Evolutionary conservation across 208 protist genomes (phyloP).

Genomic region (Wallacemonas sp.): DNA sequence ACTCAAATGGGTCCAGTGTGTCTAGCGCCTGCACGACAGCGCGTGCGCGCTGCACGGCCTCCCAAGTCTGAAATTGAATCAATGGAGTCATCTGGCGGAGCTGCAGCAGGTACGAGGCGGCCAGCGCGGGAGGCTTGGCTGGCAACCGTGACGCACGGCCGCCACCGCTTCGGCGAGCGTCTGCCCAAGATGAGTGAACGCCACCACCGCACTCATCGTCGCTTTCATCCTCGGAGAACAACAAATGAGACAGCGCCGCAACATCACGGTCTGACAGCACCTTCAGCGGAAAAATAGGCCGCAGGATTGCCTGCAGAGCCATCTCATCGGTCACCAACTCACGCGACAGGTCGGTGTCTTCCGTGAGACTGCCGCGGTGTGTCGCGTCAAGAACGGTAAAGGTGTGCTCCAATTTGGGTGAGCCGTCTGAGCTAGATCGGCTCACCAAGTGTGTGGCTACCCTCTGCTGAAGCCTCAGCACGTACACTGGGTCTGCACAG

Average conservation of each 20-base stretch:
- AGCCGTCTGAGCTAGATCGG: slow-evolving; percentile 6
- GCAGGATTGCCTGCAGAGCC: slow-evolving; percentile 22
- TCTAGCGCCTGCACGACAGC: slow-evolving; percentile 20
- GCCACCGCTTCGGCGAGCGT: too few species aligned
- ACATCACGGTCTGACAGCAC: slow-evolving; percentile 55
- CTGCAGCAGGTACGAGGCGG: slow-evolving; percentile 1
- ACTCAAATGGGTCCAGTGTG: slow-evolving; percentile 39
- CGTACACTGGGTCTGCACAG: slow-evolving; percentile 42
- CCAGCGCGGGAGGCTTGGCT: background rate
- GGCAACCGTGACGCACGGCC: background rate
- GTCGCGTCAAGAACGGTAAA: slow-evolving; percentile 29
- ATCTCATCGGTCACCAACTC: slow-evolving; percentile 24
- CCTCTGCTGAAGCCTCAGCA: slow-evolving; percentile 50
- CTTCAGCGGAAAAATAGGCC: slow-evolving; percentile 46
- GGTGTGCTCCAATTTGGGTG: slow-evolving; percentile 10
- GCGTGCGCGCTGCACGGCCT: slow-evolving; percentile 14
- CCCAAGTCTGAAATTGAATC: slow-evolving; percentile 22
- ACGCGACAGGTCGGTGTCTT: slow-evolving; percentile 13
- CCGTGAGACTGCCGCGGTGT: slow-evolving; percentile 14
- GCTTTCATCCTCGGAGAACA: slow-evolving; percentile 29
- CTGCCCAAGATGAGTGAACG: too few species aligned
- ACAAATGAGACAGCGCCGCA: slow-evolving; percentile 41
- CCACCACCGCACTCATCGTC: slow-evolving; percentile 8
- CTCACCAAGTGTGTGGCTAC: slow-evolving; percentile 36
- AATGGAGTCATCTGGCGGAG: slow-evolving; percentile 35